These are phyloP conservation scores for Vararia minispora DNA, from an alignment of 768 basidiomycete species.

Conservation along the genomic window DNA sequence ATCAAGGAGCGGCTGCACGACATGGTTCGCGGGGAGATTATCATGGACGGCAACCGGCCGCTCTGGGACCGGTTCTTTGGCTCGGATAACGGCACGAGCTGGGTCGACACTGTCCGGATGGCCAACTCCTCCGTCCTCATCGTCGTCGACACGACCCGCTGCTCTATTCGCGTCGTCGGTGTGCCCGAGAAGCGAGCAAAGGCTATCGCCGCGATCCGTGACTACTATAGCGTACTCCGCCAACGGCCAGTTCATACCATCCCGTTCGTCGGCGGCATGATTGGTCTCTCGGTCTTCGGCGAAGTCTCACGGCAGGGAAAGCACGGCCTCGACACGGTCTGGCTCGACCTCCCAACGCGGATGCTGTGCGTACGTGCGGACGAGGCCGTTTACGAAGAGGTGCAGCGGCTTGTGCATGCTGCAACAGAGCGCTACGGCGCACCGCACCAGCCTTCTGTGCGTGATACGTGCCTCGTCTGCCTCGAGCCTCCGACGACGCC, in stretches of 20 bases:
- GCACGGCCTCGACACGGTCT: constrained; percentile 48
- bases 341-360: constrained; percentile 32
- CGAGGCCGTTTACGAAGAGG: constrained; percentile 30
- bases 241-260: constrained; percentile 32
- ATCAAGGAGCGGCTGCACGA: constrained; percentile 53
- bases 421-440: constrained; percentile 19
- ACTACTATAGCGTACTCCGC: constrained; percentile 33
- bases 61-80: constrained; percentile 61
- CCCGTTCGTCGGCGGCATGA: constrained; percentile 32
- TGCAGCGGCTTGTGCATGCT: constrained; percentile 28
- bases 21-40: constrained; percentile 49
- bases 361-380: constrained; percentile 47
- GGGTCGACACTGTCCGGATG: constrained; percentile 32
- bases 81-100: constrained; percentile 28
- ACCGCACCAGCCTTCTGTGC: constrained; percentile 9
- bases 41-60: constrained; percentile 37
- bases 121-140: constrained; percentile 31
- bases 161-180: constrained; percentile 46
- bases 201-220: constrained; percentile 35
- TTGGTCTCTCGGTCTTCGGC: constrained; percentile 34
- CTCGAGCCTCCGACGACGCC: constrained; percentile 44
- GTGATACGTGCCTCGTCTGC: constrained; percentile 55
- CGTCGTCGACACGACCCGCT: constrained; percentile 27
- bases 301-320: constrained; percentile 37
- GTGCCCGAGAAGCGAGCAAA: constrained; percentile 26